Conservation (phyloP, 768 basidiomycete genomes). For the Naganishia vishniacii region DNA sequence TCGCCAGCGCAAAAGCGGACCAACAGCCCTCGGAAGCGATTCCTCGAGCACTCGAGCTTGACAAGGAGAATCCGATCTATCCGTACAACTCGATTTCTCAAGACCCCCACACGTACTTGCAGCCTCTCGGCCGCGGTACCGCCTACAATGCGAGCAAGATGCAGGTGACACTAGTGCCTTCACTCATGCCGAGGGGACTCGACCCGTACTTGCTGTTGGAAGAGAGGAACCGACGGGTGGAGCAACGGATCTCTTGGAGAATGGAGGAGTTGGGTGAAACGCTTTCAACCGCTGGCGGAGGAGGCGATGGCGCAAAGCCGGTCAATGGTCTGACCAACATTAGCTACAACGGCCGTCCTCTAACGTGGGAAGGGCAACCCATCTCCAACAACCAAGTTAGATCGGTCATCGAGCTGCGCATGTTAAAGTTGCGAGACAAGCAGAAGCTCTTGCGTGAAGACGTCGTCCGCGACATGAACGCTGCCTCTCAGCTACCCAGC, state of each 20-base stretch:
- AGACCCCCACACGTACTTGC: slow-evolving; percentile 57
- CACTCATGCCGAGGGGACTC: slow-evolving; percentile 81
- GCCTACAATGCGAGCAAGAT: slow-evolving; percentile 50
- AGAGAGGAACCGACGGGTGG: slow-evolving; percentile 85
- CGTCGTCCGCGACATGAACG: slow-evolving; percentile 78
- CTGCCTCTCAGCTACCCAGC: slow-evolving; percentile 79
- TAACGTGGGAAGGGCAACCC: slow-evolving; percentile 51
- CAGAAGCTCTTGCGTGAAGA: slow-evolving; percentile 80
- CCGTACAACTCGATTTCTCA: slow-evolving; percentile 86
- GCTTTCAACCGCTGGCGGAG: slow-evolving; percentile 68
- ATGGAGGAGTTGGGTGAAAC: slow-evolving; percentile 71
- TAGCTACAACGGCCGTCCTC: slow-evolving; percentile 31
- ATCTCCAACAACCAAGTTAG: slow-evolving; percentile 67
- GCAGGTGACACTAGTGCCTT: slow-evolving; percentile 70
- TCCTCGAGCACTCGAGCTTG: slow-evolving; percentile 60
- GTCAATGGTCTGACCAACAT: slow-evolving; percentile 51
- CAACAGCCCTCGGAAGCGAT: neutral
- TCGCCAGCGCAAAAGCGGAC: slow-evolving; percentile 25
- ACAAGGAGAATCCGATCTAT: slow-evolving; percentile 72
- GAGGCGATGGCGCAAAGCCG: slow-evolving; percentile 57
- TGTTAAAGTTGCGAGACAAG: slow-evolving; percentile 78
- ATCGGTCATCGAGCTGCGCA: slow-evolving; percentile 88
- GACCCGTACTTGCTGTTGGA: slow-evolving; percentile 86
- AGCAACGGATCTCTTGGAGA: slow-evolving; percentile 80
- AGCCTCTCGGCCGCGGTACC: slow-evolving; percentile 57